Evolutionary conservation across 2,329 filamentous ascomycete genomes (phyloP).

Genomic region (Xylariaceae sp.): DNA sequence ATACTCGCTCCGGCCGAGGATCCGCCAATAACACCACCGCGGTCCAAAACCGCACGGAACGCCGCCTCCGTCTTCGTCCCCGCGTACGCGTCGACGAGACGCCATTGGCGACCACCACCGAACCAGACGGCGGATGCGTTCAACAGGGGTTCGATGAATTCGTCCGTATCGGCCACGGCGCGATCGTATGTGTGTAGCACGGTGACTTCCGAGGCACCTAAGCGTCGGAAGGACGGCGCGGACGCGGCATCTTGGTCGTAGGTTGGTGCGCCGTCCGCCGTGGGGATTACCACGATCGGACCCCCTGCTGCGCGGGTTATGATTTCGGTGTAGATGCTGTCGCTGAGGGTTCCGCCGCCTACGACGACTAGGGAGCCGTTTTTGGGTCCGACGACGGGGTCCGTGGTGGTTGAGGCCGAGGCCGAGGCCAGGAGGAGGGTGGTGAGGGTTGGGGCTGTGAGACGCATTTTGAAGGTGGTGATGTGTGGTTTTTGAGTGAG

Average conservation of each 20-base stretch:
- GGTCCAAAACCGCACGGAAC: conserved; percentile 28
- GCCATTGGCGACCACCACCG: conserved; percentile 33
- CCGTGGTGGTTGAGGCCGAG: conserved; percentile 11
- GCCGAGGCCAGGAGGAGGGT: conserved; percentile 14
- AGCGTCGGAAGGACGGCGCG: conserved; percentile 27
- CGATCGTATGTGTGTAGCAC: conserved; percentile 33
- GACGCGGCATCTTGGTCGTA: conserved; percentile 29
- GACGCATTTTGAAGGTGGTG: conserved; percentile 50
- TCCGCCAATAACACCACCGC: conserved; percentile 29
- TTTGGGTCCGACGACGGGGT: conserved; percentile 25
- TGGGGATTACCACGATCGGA: conserved; percentile 31
- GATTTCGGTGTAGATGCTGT: conserved; percentile 30
- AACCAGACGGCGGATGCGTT: conserved; percentile 30
- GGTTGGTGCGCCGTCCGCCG: conserved; percentile 25
- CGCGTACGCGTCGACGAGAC: conserved; percentile 33
- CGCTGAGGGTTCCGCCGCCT: conserved; percentile 29
- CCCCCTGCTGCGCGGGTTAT: conserved; percentile 30
- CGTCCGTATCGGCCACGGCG: conserved; percentile 30
- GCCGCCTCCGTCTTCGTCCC: conserved; percentile 29
- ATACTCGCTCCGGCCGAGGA: conserved; percentile 32
- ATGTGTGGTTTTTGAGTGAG: neutral
- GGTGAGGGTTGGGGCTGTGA: conserved; percentile 39
- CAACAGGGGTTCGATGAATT: conserved; percentile 27
- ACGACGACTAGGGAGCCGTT: conserved; percentile 31
- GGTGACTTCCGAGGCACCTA: conserved; percentile 29